Evolutionary conservation across 179 eudicot species (phyloP), one percentile per base, ranked within the genome.

Genomic region (Beta corolliflora): DNA sequence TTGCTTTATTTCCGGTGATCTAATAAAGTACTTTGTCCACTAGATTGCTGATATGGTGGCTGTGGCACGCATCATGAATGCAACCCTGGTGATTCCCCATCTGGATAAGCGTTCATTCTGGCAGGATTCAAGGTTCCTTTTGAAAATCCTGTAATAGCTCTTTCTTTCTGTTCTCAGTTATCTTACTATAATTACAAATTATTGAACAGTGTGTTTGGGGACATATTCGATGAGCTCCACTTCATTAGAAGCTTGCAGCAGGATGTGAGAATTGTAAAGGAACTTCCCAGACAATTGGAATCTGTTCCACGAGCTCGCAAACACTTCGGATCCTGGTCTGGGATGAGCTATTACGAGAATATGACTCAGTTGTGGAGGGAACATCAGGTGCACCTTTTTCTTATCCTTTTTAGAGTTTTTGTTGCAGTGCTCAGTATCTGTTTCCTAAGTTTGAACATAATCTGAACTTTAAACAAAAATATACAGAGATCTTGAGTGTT

Each of bases 11-110:
- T 59, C 72, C 54, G 58, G 73, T 59, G 46, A 7, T 77, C 77
- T 61, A 76, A 81, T 54, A 66, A 75, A 77, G 54, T 71, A 55
- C 12, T 59, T 80, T 85, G 54, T 77, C 75, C 69, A 16, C 82
- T 80, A 94, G 98, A 94, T 93, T 79, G 90, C 97, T 82, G 98
- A 94, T 85, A 93, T 94, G 98, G 98, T 94, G 79, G 97, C 96
- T 76, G 93, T 94, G 85, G 94, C 98, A 73, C 92, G 85, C 55
- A 89, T 94, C 45, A 85, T 94, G 96, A 92, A 93, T 87, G 96
- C 96, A 71, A 93, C 97, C 48, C 83, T 94, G 78, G 96, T 94
- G 79, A 93, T 94, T 83, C 98, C 98, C 76, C 90, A 87, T 76
- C 87, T 94, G 77, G 98, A 94, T 81, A 94, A 89, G 81, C 90